Evolutionary conservation across 352 stramenopile genomes (phyloP), one percentile per base, ranked within the genome.

Genomic region (Thalassiosira gravida): DNA sequence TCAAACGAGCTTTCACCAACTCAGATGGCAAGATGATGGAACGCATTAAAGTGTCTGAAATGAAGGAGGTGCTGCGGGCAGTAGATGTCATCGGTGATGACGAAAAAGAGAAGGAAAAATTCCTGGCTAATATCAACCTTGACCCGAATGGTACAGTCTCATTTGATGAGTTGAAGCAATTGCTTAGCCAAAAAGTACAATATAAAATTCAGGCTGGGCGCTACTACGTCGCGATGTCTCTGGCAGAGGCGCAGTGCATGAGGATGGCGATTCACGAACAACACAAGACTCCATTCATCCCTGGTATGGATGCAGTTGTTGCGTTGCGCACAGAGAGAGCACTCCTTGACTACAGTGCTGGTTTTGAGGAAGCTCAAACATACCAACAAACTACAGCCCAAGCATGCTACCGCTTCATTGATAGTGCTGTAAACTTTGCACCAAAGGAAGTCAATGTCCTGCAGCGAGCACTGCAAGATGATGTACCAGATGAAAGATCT

Each of bases 371-470:
- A 39, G 90, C 91, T 1, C 76, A 92, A 59, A 83, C 70, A 42
- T 96, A 95, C 66, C 95, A 97, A 83, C 73, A 94, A 62, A 88
- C 86, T 1, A 92, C 94, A 32, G 87, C 93, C 20, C 85, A 95
- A 61, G 87, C 92, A 62, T 98, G 96, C 77, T 96, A 97, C 70
- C 94, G 96, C 6, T 99, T 98, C 85, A 98, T 99, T 84, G 98
- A 99, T 88, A 98, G 96, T 83, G 95, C 98, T 70, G 97, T 98
- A 73, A 98, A 98, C 70, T 99, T 98, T 89, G 95, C 95, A 62
- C 95, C 96, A 8, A 73, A 90, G 3, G 96, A 99, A 75, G 77
- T 99, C 0, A 96, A 96, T 69, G 71, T 98, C 44, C 83, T 99
- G 13, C 77, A 98, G 22, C 82, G 91, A 78, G 85, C 92, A 35